Evolutionary conservation across 345 rosid genomes (phyloP).

Genomic region (Trapa incisa): DNA sequence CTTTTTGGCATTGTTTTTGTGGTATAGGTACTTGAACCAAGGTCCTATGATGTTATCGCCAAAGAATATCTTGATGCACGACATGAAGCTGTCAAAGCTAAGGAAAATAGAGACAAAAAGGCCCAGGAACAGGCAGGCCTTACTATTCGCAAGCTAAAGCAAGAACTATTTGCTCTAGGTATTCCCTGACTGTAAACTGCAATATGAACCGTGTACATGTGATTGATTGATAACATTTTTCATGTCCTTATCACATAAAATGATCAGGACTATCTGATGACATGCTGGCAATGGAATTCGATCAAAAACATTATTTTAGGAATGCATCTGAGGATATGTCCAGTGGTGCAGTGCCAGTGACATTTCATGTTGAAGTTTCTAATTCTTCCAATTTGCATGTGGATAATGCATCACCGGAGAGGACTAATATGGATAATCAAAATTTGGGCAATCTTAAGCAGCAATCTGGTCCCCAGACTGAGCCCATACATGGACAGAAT

Average conservation of each 20-base stretch:
- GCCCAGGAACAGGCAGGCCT: conserved; percentile 60
- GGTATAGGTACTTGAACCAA: conserved; percentile 39
- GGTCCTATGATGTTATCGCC: conserved; percentile 54
- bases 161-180: conserved; percentile 81
- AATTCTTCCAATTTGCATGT: conserved; percentile 10
- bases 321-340: conserved; percentile 16
- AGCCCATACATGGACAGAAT: conserved; percentile 11
- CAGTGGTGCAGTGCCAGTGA: conserved; percentile 11
- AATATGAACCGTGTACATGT: conserved; percentile 11
- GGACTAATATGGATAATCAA: conserved; percentile 19
- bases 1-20: conserved; percentile 2
- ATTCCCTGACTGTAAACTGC: conserved; percentile 10
- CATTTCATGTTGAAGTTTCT: conserved; percentile 15
- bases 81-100: conserved; percentile 63
- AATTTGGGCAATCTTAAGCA: conserved; percentile 22
- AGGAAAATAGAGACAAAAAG: conserved; percentile 55
- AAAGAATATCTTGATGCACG: conserved; percentile 61
- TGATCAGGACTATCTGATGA: conserved; percentile 67
- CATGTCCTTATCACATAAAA: conserved; percentile 18
- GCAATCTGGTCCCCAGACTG: conserved; percentile 16
- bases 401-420: conserved; percentile 19
- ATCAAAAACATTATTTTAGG: conserved; percentile 18
- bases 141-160: conserved; percentile 68
- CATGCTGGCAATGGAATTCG: conserved; percentile 46
- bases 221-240: conserved; percentile 13